Evolutionary conservation across 768 basidiomycete genomes (phyloP), one percentile per base, ranked within the genome.

Genomic region (Suillus subluteus): DNA sequence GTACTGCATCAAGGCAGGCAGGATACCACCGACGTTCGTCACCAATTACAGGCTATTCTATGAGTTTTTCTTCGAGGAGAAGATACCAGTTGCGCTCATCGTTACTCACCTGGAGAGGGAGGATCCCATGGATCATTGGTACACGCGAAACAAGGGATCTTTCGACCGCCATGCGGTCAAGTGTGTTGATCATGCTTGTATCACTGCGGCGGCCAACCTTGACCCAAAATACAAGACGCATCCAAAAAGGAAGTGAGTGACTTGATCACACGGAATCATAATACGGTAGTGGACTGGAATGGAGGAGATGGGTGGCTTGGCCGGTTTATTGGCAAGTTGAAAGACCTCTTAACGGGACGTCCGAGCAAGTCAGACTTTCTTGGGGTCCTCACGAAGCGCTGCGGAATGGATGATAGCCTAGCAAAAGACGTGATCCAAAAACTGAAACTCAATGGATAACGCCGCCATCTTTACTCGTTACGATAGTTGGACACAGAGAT

Each of bases 1-100:
- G 44, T 78, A 77, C 37, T 75, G 76, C 59, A 78, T 76, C 70
- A 70, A 72, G 68, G 70, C 65, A 9, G 75, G 76, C 16, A 67
- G 74, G 35, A 69, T 75, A 48, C 71, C 75, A 44, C 50, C 62
- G 54, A 63, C 73, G 43, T 71, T 59, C 61, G 73, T 74, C 58
- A 70, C 77, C 65, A 78, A 75, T 26, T 76, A 76, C 12, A 75
- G 58, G 38, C 70, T 82, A 0, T 82, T 83, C 66, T 71, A 73
- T 23, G 73, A 82, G 18, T 76, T 82, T 48, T 78, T 83, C 37
- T 83, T 82, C 56, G 70, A 68, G 23, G 56, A 67, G 9, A 67
- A 74, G 16, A 79, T 79, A 5, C 80, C 80, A 6, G 72, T 76
- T 16, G 67, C 75, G 0, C 58, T 80, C 6, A 73, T 73, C 13